Conservation (phyloP, 2,329 filamentous ascomycete species). For the Sphaceloma murrayae region DNA sequence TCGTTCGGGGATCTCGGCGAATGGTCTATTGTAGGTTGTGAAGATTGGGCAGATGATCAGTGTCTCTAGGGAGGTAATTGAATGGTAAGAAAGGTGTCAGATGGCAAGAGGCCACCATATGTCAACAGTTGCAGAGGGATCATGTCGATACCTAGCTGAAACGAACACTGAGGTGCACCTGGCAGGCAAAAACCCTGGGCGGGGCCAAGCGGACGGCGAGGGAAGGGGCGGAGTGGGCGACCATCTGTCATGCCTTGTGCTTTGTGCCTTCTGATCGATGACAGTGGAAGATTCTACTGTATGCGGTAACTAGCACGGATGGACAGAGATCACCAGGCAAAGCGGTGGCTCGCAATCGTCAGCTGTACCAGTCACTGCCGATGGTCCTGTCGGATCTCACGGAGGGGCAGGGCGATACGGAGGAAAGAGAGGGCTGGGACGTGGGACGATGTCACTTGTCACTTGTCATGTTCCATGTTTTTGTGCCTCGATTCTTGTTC, state of each 20-base stretch:
- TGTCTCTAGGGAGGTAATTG: background rate
- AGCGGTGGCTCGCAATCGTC: constrained; percentile 11
- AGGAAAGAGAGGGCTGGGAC: constrained; percentile 6
- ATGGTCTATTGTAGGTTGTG: no score
- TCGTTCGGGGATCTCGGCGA: no score
- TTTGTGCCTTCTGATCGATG: constrained; percentile 5
- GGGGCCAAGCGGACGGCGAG: constrained; percentile 5
- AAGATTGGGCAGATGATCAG: no score
- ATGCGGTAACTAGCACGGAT: background rate
- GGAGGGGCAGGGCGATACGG: constrained; percentile 3
- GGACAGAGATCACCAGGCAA: constrained; percentile 1
- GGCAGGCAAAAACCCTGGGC: constrained; percentile 11
- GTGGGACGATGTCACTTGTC: background rate
- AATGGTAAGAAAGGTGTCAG: background rate
- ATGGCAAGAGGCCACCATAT: constrained; percentile 10
- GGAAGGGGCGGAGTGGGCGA: constrained; percentile 3
- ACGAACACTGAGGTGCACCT: no score
- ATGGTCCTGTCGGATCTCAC: constrained; percentile 3
- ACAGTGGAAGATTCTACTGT: constrained; percentile 11
- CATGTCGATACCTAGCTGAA: constrained; percentile 14
- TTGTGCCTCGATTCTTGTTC: no score
- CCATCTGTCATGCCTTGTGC: constrained; percentile 8
- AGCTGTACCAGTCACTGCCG: constrained; percentile 12
- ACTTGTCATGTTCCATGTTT: constrained; percentile 9
- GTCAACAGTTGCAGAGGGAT: background rate